These are phyloP conservation scores for Lachancea sp. DNA, from an alignment of 805 yeast genomes.

Conservation along the genomic window DNA sequence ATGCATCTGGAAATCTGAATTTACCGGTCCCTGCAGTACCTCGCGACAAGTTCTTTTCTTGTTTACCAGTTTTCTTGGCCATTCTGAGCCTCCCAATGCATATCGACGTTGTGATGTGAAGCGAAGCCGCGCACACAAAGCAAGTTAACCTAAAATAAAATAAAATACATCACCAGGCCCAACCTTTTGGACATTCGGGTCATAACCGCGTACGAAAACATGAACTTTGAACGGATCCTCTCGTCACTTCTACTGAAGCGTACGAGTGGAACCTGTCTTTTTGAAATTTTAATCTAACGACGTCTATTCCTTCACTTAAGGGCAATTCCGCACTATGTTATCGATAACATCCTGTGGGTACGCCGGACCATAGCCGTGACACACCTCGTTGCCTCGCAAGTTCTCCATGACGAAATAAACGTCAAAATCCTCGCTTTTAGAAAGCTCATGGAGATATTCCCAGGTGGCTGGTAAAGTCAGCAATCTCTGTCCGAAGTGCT, in stretches of 20 bases:
- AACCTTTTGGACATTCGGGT: background rate
- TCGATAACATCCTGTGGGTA: constrained; percentile 24
- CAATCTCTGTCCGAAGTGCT: constrained; percentile 40
- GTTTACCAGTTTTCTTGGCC: background rate
- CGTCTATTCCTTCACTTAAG: background rate
- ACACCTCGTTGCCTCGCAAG: constrained; percentile 61
- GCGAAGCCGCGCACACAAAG: background rate
- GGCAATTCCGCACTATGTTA: constrained; percentile 2
- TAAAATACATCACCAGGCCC: background rate
- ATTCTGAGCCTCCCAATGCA: background rate
- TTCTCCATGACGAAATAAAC: constrained; percentile 50
- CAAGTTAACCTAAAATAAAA: background rate
- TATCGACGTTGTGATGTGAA: no score
- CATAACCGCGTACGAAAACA: constrained; percentile 3
- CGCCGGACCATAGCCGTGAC: constrained; percentile 66
- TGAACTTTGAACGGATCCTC: background rate
- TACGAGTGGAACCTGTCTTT: background rate
- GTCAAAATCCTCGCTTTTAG: constrained; percentile 46
- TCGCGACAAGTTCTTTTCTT: background rate
- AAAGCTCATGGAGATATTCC: constrained; percentile 62
- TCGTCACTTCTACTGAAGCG: no score
- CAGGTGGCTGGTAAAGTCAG: constrained; percentile 75
- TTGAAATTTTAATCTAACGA: background rate
- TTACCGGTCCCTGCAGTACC: background rate
- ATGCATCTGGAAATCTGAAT: constrained; percentile 6